These are phyloP conservation scores for Myriosclerotinia duriaeana DNA, from an alignment of 2,329 filamentous ascomycete genomes.

Conservation along the genomic window DNA sequence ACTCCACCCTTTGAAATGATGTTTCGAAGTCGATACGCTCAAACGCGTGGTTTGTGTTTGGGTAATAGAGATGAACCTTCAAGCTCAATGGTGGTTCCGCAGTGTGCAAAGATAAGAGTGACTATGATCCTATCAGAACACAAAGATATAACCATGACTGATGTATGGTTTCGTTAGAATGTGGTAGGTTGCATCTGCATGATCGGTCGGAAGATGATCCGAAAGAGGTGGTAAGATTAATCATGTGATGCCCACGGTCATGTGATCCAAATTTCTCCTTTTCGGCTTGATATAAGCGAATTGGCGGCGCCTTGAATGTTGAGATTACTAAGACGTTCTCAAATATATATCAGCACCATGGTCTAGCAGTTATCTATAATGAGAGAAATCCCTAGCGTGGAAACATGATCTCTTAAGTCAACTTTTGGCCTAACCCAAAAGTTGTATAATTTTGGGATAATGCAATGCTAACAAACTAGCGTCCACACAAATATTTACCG, in stretches of 20 bases:
- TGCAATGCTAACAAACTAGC: background rate
- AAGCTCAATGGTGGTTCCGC: background rate
- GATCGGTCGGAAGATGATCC: conserved; percentile 13
- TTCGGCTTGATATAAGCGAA: conserved; percentile 1
- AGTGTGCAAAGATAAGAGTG: background rate
- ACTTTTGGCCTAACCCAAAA: background rate
- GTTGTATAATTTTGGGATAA: background rate
- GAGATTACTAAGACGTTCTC: background rate
- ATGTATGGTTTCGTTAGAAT: background rate
- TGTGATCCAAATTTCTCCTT: background rate
- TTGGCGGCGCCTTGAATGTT: background rate
- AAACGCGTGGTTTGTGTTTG: background rate
- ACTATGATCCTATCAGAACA: background rate
- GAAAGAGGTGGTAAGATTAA: background rate
- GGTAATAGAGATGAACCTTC: background rate
- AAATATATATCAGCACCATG: background rate
- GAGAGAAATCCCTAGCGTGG: background rate
- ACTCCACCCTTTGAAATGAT: background rate
- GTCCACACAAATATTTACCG: background rate
- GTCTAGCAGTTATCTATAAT: background rate
- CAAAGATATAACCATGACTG: background rate
- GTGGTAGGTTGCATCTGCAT: background rate
- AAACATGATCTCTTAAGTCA: background rate
- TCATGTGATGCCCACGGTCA: background rate
- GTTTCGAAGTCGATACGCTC: background rate